Evolutionary conservation across 2,329 filamentous ascomycete species (phyloP), one percentile per base, ranked within the genome.

Genomic region (Aspergillus arachidicola): DNA sequence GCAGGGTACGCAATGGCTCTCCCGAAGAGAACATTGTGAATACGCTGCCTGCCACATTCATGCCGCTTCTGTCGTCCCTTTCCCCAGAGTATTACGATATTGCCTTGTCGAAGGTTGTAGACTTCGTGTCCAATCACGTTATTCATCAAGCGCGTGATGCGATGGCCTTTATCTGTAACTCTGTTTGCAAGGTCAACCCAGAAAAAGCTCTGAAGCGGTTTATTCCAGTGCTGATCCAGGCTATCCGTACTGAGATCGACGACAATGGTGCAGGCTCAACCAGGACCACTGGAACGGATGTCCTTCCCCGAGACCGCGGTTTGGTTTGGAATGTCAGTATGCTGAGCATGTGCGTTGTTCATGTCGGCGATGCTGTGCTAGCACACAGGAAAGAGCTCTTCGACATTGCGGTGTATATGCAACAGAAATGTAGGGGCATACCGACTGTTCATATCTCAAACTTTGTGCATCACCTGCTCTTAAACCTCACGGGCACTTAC

Each of bases 21-120:
- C 95, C 95, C 0, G 95, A 99, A 77, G 96, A 99, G 72, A 97
- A 94, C 71, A 93, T 99, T 55, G 94, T 98, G 74, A 98, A 98
- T 74, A 96, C 94, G 1, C 81, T 99, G 26, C 95, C 95, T 3
- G 93, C 94, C 9, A 93, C 95, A 0, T 88, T 99, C 66, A 93
- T 92, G 58, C 95, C 95, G 3, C 82, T 99, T 48, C 91, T 99
- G 68, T 91, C 94, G 0, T 92, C 94, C 0, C 82, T 99, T 28
- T 98, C 95, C 0, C 92, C 94, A 0, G 93, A 97, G 73, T 86
- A 98, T 12, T 99, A 96, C 72, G 95, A 98, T 72, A 87, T 95
- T 75, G 93, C 92, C 0, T 81, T 99, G 57, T 91, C 96, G 64
- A 98, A 98, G 82, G 88, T 99, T 70, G 91, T 93, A 2, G 88